Evolutionary conservation across 2,329 filamentous ascomycete genomes (phyloP).

Genomic region (Aspergillus quadricinctus): DNA sequence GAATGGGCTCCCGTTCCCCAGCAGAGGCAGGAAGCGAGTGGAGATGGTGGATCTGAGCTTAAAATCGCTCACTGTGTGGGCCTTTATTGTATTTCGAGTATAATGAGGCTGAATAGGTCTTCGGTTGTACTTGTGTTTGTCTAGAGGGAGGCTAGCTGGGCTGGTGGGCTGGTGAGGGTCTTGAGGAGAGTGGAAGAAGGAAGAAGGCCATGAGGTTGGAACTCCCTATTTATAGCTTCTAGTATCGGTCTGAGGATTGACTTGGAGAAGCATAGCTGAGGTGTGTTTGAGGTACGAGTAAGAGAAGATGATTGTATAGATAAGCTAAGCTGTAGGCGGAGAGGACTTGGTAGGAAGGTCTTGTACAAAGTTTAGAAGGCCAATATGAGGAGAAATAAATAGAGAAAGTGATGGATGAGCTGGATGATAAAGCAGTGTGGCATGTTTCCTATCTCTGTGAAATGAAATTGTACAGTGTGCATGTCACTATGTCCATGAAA

Average conservation of each 20-base stretch:
- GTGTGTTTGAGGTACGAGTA: background rate
- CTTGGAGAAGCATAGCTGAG: background rate
- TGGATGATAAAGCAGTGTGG: background rate
- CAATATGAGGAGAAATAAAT: background rate
- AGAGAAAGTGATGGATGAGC: background rate
- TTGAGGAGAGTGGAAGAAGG: background rate
- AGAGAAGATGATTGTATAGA: background rate
- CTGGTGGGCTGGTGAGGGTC: background rate
- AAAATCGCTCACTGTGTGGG: background rate
- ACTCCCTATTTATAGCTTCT: background rate
- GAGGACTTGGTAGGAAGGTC: no score
- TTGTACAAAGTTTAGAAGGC: background rate
- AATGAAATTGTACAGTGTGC: background rate
- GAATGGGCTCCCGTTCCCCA: background rate
- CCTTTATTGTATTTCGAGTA: background rate
- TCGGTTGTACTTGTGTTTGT: background rate
- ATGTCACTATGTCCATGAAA: background rate
- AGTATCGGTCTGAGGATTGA: background rate
- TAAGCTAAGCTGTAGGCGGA: no score
- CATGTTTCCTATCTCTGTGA: background rate
- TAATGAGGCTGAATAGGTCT: background rate
- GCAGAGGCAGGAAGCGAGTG: background rate
- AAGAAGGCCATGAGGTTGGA: background rate
- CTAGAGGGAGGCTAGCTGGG: background rate
- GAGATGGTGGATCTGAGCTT: background rate